A percentile compares a stretch with the other conserved stretches of the same genome.
Conservation (phyloP, 352 stramenopile species). For the Aphanomyces cochlioides region DNA sequence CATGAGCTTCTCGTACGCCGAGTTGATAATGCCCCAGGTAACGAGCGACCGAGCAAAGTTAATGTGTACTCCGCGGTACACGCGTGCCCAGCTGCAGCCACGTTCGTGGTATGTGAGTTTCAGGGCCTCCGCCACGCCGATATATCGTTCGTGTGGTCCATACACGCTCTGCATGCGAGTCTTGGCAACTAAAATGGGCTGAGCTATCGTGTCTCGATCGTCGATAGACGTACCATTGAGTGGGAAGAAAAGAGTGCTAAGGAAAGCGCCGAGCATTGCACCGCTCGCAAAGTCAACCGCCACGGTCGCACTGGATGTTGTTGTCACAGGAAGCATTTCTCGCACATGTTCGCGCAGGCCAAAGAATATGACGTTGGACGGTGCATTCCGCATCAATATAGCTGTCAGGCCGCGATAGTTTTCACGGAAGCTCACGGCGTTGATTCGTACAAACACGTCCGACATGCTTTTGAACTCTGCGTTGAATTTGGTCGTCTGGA, state of each 20-base stretch:
- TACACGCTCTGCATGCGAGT: constrained; percentile 84
- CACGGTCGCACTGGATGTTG: constrained; percentile 46
- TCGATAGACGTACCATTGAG: constrained; percentile 55
- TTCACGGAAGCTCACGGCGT: constrained; percentile 71
- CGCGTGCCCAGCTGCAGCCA: constrained; percentile 45
- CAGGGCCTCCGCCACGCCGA: constrained; percentile 54
- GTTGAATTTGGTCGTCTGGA: constrained; percentile 87
- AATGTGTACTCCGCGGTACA: constrained; percentile 85
- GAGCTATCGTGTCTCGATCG: not conserved
- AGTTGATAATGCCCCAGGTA: constrained; percentile 90
- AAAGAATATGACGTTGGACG: constrained; percentile 84
- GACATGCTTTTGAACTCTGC: constrained; percentile 66
- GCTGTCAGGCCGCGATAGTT: constrained; percentile 76
- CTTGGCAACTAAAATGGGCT: constrained; percentile 47
- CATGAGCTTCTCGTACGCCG: constrained; percentile 85
- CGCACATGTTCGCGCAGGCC: constrained; percentile 71
- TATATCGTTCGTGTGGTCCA: constrained; percentile 43
- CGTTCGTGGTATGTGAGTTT: constrained; percentile 70
- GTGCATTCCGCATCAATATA: constrained; percentile 81
- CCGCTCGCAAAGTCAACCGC: constrained; percentile 81
- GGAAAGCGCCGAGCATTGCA: constrained; percentile 72
- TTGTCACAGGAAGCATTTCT: constrained; percentile 50
- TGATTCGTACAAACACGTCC: constrained; percentile 73
- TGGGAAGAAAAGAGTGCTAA: constrained; percentile 82
- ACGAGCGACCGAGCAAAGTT: constrained; percentile 85